Conservation (phyloP, 1,284 basidiomycete species). For the Cutaneotrichosporon arboriforme region DNA sequence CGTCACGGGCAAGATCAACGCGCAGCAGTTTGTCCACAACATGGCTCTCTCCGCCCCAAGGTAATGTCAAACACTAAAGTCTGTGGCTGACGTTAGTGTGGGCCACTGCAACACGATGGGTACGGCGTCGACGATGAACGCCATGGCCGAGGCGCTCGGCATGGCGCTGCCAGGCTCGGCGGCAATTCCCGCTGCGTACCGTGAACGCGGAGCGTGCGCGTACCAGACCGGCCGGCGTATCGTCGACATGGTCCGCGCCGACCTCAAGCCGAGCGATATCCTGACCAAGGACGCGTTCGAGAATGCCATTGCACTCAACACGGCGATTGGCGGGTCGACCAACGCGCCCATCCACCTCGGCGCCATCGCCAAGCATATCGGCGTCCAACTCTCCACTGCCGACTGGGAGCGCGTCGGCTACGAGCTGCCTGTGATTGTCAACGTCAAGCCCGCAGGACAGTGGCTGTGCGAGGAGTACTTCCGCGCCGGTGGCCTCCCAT, state of each 20-base stretch:
- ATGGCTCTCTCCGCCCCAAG: conserved; percentile 40
- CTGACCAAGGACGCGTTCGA: conserved; percentile 84
- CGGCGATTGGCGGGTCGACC: conserved; percentile 82
- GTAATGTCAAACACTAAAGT: conserved; percentile 17
- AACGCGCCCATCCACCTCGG: conserved; percentile 58
- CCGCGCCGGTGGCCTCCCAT: conserved; percentile 43
- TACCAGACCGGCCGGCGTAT: conserved; percentile 74
- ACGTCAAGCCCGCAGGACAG: conserved; percentile 43
- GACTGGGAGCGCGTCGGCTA: conserved; percentile 45
- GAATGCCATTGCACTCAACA: conserved; percentile 81
- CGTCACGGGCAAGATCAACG: conserved; percentile 38
- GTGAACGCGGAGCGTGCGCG: conserved; percentile 49
- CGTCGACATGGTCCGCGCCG: conserved; percentile 71
- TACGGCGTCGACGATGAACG: conserved; percentile 66
- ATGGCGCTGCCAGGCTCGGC: conserved; percentile 87
- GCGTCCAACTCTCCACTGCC: conserved; percentile 35
- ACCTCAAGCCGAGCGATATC: conserved; percentile 89
- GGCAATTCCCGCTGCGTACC: conserved; percentile 63
- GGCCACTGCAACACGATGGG: conserved; percentile 49
- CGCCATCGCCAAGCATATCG: conserved; percentile 45
- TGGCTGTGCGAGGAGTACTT: conserved; percentile 47
- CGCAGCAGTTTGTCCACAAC: conserved; percentile 37
- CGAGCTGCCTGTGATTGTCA: conserved; percentile 39
- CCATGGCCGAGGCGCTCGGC: conserved; percentile 81
- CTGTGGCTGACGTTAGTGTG: conserved; percentile 10